These are phyloP conservation scores for Metschnikowia baotianmanensis DNA, from an alignment of 805 yeast species.

Conservation along the genomic window DNA sequence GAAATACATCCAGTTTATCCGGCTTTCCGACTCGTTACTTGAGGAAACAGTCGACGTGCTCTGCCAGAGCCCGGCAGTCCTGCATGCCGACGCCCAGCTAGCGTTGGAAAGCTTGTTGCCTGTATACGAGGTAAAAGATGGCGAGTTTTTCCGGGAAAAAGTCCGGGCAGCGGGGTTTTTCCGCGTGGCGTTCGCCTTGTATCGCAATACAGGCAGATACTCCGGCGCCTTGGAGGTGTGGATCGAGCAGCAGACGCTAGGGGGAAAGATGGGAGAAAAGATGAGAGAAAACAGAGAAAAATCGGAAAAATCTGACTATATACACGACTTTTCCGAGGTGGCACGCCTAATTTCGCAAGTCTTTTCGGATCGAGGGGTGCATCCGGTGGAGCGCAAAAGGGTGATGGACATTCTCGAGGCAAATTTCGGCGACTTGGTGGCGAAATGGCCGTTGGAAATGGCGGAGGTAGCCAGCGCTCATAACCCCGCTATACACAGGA, in stretches of 20 bases:
- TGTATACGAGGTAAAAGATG: conserved; percentile 57
- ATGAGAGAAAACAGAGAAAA: too few species aligned
- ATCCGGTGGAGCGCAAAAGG: conserved; percentile 24
- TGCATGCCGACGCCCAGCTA: conserved; percentile 64
- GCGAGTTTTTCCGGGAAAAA: conserved; percentile 46
- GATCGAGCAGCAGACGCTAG: conserved; percentile 29
- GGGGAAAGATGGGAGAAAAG: conserved; percentile 6
- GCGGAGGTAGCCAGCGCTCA: conserved; percentile 34
- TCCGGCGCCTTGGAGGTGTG: conserved; percentile 56
- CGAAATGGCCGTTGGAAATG: conserved; percentile 33
- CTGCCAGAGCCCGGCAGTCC: conserved; percentile 37
- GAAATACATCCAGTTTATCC: conserved; percentile 79
- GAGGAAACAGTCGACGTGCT: conserved; percentile 47
- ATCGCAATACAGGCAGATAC: conserved; percentile 52
- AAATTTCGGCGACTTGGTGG: conserved; percentile 25
- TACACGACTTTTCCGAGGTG: conserved; percentile 12
- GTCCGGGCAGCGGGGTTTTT: conserved; percentile 55
- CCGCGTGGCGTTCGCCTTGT: conserved; percentile 57
- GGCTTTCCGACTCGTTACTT: conserved; percentile 61
- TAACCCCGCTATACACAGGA: conserved; percentile 39
- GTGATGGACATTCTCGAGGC: conserved; percentile 23
- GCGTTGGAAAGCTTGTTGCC: conserved; percentile 74
- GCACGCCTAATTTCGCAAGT: conserved; percentile 29
- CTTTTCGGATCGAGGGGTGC: conserved; percentile 14
- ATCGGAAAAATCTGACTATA: too few species aligned